Evolutionary conservation across 2,329 filamentous ascomycete species (phyloP).

Genomic region (Pyrenochaeta sp.): DNA sequence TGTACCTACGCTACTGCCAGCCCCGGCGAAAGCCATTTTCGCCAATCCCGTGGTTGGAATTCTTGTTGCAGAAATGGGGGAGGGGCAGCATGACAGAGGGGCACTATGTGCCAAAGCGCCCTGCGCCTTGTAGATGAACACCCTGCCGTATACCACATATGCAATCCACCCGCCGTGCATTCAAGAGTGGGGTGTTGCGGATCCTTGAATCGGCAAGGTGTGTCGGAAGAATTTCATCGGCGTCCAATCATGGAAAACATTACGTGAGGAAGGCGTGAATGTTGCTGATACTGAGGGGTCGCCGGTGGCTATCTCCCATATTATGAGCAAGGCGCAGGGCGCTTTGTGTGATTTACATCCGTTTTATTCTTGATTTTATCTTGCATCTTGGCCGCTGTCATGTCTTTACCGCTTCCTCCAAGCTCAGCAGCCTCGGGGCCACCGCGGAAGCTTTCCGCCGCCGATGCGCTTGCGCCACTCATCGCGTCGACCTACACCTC

Average conservation of each 20-base stretch:
- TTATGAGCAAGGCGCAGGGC: slow-evolving; percentile 5
- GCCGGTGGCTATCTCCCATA: not conserved
- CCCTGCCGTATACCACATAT: slow-evolving; percentile 1
- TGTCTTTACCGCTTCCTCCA: slow-evolving; percentile 42
- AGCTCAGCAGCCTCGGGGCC: slow-evolving; percentile 39
- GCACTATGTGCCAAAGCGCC: slow-evolving; percentile 3
- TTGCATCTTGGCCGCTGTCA: slow-evolving; percentile 14
- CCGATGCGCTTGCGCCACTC: slow-evolving; percentile 65
- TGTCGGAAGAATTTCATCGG: slow-evolving; percentile 5
- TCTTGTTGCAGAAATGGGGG: slow-evolving; percentile 42
- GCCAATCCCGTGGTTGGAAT: slow-evolving; percentile 31
- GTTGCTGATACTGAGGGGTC: slow-evolving; percentile 26
- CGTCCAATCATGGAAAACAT: slow-evolving; percentile 32
- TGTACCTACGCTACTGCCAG: slow-evolving; percentile 38
- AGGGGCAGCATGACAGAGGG: slow-evolving; percentile 11
- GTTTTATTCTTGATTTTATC: not conserved
- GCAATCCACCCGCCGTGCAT: not conserved
- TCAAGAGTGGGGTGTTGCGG: slow-evolving; percentile 32
- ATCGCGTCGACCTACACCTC: slow-evolving; percentile 84
- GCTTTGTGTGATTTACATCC: not conserved
- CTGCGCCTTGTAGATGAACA: not conserved
- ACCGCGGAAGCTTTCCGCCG: slow-evolving; percentile 34
- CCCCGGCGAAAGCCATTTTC: slow-evolving; percentile 7
- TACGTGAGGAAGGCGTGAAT: slow-evolving; percentile 26
- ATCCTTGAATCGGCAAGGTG: slow-evolving; percentile 5